Conservation (phyloP, 768 basidiomycete genomes). For the Cyclocybe cylindracea region DNA sequence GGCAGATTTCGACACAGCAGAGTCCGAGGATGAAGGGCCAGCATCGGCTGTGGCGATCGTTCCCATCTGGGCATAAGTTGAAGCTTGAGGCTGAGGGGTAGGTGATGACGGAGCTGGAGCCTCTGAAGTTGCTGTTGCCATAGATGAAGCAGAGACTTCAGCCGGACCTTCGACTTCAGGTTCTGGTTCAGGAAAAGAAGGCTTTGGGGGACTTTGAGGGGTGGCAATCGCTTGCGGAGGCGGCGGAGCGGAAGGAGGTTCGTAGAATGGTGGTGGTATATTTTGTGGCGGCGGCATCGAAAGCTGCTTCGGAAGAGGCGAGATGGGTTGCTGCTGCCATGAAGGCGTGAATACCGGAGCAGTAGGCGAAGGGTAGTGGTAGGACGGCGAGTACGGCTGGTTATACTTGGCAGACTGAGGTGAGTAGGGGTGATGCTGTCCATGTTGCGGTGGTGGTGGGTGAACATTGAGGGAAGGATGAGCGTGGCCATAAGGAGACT, state of each 20-base stretch:
- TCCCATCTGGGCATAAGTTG: conserved; percentile 27
- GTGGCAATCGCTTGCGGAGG: conserved; percentile 2
- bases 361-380: conserved; percentile 39
- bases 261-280: conserved; percentile 17
- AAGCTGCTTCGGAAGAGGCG: conserved; percentile 66
- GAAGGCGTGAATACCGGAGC: conserved; percentile 37
- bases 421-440: conserved; percentile 24
- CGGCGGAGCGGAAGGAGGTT: conserved; percentile 9
- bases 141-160: conserved; percentile 1
- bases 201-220: conserved; percentile 1
- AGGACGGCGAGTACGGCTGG: conserved; percentile 32
- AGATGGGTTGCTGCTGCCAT: conserved; percentile 45
- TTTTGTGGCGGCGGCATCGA: conserved; percentile 44
- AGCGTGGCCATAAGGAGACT: conserved; percentile 30
- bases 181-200: neutral
- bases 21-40: conserved; percentile 10
- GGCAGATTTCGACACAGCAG: conserved; percentile 7
- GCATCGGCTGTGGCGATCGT: conserved; percentile 24
- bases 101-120: conserved; percentile 1
- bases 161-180: neutral
- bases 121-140: conserved; percentile 3
- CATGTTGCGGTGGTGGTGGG: conserved; percentile 19
- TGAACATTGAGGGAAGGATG: conserved; percentile 24
- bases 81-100: conserved; percentile 10
- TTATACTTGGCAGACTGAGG: conserved; percentile 30